Percentiles rank a stretch among this genome's conserved stretches.
phyloP scores from a whole-genome alignment of 352 stramenopile species.

The Pythium chondricola region DNA sequence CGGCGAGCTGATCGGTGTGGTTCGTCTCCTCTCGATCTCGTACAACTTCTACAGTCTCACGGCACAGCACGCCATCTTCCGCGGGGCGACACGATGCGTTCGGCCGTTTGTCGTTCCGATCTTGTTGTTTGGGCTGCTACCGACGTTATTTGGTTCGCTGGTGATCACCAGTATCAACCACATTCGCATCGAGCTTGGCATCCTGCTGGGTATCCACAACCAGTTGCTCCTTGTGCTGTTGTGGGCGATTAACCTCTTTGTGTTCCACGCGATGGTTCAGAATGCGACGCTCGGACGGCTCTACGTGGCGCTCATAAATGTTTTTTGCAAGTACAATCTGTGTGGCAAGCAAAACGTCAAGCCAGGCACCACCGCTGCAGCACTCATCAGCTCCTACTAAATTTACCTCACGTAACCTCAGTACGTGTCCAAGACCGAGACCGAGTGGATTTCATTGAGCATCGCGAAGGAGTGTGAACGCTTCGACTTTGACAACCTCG shows the following conservation, averaged over 20 bases:
- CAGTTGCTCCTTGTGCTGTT: conserved; percentile 12
- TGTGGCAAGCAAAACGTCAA: conserved; percentile 12
- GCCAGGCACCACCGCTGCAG: conserved; percentile 1
- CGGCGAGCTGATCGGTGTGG: conserved; percentile 1
- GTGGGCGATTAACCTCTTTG: conserved; percentile 10
- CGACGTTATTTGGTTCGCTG: conserved; percentile 5
- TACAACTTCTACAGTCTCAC: conserved; percentile 22
- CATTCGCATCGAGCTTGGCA: background rate
- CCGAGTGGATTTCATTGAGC: conserved; percentile 17
- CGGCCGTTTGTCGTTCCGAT: conserved; percentile 4
- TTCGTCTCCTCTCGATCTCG: conserved; percentile 11
- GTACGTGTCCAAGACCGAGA: conserved; percentile 1
- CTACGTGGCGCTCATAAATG: conserved; percentile 2
- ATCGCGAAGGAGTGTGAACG: conserved; percentile 4
- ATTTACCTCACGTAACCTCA: conserved; percentile 4
- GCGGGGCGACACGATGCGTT: conserved; percentile 6
- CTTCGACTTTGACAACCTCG: conserved; percentile 3
- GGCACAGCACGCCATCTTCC: conserved; percentile 9
- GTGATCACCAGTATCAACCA: conserved; percentile 16
- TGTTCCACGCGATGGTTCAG: conserved; percentile 5
- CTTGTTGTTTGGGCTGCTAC: conserved; percentile 11
- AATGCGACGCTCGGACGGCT: background rate
- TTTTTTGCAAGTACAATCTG: background rate
- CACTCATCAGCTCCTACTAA: conserved; percentile 15
- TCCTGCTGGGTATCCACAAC: conserved; percentile 10